phyloP scores from a whole-genome alignment of 208 protist genomes.

The Trypanosoma brucei region DNA sequence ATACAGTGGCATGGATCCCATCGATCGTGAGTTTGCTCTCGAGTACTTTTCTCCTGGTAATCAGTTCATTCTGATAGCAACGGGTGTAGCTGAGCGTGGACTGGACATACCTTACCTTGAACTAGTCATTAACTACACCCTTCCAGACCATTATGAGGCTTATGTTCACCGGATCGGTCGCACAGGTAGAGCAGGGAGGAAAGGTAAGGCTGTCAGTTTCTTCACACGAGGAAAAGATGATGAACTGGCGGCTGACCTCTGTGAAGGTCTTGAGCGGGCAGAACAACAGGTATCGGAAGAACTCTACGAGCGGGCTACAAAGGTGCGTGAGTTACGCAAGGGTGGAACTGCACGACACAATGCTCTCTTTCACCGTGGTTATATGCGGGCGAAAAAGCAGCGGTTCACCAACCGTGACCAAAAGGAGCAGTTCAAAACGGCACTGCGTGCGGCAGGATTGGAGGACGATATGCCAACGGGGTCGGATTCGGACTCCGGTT shows the following conservation, averaged over 20 bases:
- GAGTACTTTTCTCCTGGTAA: slow-evolving; percentile 81
- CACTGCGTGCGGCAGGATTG: slow-evolving; percentile 64
- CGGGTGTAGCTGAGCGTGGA: slow-evolving; percentile 83
- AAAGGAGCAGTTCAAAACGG: slow-evolving; percentile 53
- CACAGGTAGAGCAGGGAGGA: slow-evolving; percentile 77
- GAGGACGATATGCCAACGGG: slow-evolving; percentile 67
- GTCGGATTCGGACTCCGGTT: slow-evolving; percentile 29
- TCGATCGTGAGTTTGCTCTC: slow-evolving; percentile 87
- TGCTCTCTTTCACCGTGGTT: slow-evolving; percentile 72
- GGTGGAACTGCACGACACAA: slow-evolving; percentile 57
- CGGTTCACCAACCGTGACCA: slow-evolving; percentile 55
- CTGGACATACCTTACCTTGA: slow-evolving; percentile 98
- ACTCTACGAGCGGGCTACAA: slow-evolving; percentile 63
- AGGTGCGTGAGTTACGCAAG: slow-evolving; percentile 69
- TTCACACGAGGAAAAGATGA: slow-evolving; percentile 78
- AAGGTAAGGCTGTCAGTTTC: slow-evolving; percentile 81
- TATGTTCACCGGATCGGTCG: slow-evolving; percentile 97
- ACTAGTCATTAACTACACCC: slow-evolving; percentile 99
- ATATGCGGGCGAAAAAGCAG: slow-evolving; percentile 55
- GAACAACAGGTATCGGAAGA: slow-evolving; percentile 75
- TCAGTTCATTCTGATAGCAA: slow-evolving; percentile 89
- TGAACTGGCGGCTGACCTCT: slow-evolving; percentile 77
- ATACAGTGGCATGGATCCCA: slow-evolving; percentile 89
- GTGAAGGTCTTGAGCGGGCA: slow-evolving; percentile 69
- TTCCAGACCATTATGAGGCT: slow-evolving; percentile 98